A percentile compares a stretch with the other conserved stretches of the same genome.
Evolutionary conservation across 163 green algal genomes (phyloP).

Genomic region (Prototheca wickerhamii): DNA sequence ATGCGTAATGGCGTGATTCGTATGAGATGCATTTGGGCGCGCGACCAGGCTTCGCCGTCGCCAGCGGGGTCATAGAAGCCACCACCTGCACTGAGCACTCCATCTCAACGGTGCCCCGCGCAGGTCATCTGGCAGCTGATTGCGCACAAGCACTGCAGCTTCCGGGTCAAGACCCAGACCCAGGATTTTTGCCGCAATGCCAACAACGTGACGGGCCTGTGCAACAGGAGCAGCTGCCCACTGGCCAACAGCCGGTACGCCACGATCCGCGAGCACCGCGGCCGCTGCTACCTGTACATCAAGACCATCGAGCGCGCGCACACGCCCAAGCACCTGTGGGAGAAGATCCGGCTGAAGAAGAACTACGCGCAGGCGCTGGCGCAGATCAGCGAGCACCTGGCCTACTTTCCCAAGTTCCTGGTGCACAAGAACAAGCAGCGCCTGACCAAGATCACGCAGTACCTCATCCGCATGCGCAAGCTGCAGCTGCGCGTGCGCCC

Average conservation of each 20-base stretch:
- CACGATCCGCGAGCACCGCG: slow-evolving; percentile 86
- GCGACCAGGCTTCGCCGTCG: no score
- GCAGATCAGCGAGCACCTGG: slow-evolving; percentile 77
- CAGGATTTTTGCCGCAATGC: slow-evolving; percentile 97
- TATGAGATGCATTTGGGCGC: not conserved
- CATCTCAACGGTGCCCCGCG: not conserved
- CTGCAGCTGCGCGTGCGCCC: slow-evolving; percentile 66
- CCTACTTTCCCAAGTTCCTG: slow-evolving; percentile 90
- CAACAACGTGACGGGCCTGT: slow-evolving; percentile 96
- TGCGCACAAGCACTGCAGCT: slow-evolving; percentile 89
- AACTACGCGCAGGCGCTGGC: slow-evolving; percentile 52
- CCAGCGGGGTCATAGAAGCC: no score
- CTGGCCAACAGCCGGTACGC: slow-evolving; percentile 95
- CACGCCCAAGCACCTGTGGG: slow-evolving; percentile 90
- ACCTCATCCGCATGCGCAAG: slow-evolving; percentile 91
- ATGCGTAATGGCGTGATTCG: not conserved
- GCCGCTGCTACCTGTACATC: slow-evolving; percentile 79
- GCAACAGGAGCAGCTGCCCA: slow-evolving; percentile 90
- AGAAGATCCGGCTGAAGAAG: slow-evolving; percentile 69
- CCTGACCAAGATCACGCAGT: slow-evolving; percentile 98
- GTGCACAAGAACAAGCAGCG: slow-evolving; percentile 99
- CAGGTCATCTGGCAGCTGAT: slow-evolving; percentile 77
- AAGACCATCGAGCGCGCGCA: slow-evolving; percentile 95
- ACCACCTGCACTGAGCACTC: not conserved
- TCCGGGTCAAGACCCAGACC: slow-evolving; percentile 82